These are phyloP conservation scores for Coemansia sp. DNA, from an alignment of 371 early-diverging fungal species.

Conservation along the genomic window DNA sequence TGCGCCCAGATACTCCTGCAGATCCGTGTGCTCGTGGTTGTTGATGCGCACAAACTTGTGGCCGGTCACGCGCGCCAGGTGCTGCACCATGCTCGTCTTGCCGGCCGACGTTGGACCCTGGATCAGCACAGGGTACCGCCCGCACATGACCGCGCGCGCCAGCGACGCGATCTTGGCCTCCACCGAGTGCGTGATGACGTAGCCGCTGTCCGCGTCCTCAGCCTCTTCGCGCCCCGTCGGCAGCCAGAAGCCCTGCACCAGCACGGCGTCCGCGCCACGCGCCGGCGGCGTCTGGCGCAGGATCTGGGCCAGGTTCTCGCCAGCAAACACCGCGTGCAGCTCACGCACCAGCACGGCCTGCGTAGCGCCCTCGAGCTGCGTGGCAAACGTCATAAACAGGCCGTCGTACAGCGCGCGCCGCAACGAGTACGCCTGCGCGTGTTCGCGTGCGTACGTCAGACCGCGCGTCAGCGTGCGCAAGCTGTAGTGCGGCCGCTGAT, in stretches of 20 bases:
- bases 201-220: conserved; percentile 60
- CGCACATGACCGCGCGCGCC: conserved; percentile 89
- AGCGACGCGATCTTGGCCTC: conserved; percentile 82
- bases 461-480: conserved; percentile 94
- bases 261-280: conserved; percentile 47
- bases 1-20: conserved; percentile 98
- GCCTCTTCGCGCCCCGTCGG: conserved; percentile 48
- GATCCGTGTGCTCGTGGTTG: conserved; percentile 99
- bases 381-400: conserved; percentile 92
- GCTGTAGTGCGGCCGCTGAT: conserved; percentile 88
- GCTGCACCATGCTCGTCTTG: conserved; percentile 99
- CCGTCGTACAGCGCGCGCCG: conserved; percentile 87
- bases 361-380: conserved; percentile 81
- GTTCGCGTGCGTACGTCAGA: conserved; percentile 76
- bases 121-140: conserved; percentile 95
- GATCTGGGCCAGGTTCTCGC: conserved; percentile 51
- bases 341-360: conserved; percentile 60
- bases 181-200: conserved; percentile 90
- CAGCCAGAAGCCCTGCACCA: conserved; percentile 88
- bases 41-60: conserved; percentile 99
- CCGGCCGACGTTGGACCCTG: conserved; percentile 99
- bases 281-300: conserved; percentile 29
- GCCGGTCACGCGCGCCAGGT: conserved; percentile 90
- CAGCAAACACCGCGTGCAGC: conserved; percentile 65
- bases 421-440: conserved; percentile 69